Percentiles rank a stretch among this genome's conserved stretches.
These are phyloP conservation scores for Cercospora zeae-maydis DNA, from an alignment of 2,329 filamentous ascomycete genomes.

Conservation along the genomic window DNA sequence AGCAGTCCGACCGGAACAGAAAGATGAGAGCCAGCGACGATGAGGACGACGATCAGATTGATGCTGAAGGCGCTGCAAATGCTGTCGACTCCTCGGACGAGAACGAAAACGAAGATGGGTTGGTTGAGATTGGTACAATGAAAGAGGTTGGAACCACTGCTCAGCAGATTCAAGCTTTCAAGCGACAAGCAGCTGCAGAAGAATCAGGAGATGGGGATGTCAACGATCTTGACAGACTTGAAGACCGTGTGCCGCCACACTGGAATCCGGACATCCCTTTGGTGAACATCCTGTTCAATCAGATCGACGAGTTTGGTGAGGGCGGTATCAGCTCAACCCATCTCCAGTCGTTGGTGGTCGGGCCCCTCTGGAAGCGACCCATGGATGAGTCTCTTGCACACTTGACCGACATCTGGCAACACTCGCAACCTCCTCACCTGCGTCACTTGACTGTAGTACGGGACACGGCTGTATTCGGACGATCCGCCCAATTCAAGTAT, in stretches of 20 bases:
- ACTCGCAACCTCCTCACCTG: conserved; percentile 57
- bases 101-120: conserved; percentile 7
- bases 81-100: conserved; percentile 2
- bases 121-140: conserved; percentile 9
- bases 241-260: conserved; percentile 44
- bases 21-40: conserved; percentile 7
- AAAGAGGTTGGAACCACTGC: conserved; percentile 5
- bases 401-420: conserved; percentile 54
- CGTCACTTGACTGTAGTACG: conserved; percentile 56
- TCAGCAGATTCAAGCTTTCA: neutral
- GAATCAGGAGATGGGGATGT: conserved; percentile 21
- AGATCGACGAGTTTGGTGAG: conserved; percentile 46
- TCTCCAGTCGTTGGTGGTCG: conserved; percentile 40
- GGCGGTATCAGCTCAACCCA: conserved; percentile 50
- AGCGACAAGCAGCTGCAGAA: neutral
- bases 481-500: conserved; percentile 53
- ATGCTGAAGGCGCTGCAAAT: neutral
- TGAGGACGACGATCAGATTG: conserved; percentile 8
- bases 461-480: conserved; percentile 49
- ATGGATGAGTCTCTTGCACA: conserved; percentile 52
- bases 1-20: conserved; percentile 11
- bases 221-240: conserved; percentile 11
- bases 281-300: conserved; percentile 52
- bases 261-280: conserved; percentile 55
- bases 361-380: conserved; percentile 53